A percentile compares a stretch with the other conserved stretches of the same genome.
Evolutionary conservation across 371 early-diverging fungal species (phyloP).

Genomic region (Mucor irregularis): DNA sequence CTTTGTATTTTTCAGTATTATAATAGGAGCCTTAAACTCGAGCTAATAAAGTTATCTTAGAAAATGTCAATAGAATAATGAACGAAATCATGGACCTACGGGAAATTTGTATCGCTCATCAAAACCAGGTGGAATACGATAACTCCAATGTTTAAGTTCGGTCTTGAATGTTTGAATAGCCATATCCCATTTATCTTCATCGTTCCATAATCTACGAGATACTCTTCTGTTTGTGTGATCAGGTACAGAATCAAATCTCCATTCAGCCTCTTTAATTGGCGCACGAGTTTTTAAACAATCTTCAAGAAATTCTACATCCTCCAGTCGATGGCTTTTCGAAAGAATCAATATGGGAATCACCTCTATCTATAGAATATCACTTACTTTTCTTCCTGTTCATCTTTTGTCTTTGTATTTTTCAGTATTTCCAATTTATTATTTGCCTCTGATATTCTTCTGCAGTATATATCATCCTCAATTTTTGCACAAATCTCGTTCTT

Average conservation of each 20-base stretch:
- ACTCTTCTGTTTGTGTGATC: conserved; percentile 13
- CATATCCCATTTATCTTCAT: conserved; percentile 28
- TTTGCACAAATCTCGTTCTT: conserved; percentile 21
- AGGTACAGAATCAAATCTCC: conserved; percentile 32
- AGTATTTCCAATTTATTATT: conserved; percentile 20
- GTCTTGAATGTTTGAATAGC: conserved; percentile 22
- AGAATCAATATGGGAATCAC: background rate
- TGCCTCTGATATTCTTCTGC: conserved; percentile 23
- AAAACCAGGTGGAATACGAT: conserved; percentile 33
- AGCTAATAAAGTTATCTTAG: background rate
- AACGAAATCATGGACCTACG: background rate
- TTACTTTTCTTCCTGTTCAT: conserved; percentile 7
- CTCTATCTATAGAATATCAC: background rate
- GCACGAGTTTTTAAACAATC: conserved; percentile 9
- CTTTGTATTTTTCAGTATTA: no score
- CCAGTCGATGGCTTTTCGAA: conserved; percentile 12
- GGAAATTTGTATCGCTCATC: conserved; percentile 6
- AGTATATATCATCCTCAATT: conserved; percentile 34
- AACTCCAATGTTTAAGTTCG: conserved; percentile 34
- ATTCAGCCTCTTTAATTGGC: conserved; percentile 14
- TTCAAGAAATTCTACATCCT: conserved; percentile 20
- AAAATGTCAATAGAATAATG: background rate
- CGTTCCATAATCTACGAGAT: conserved; percentile 6
- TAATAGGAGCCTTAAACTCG: conserved; percentile 1
- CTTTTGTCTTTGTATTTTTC: background rate